Evolutionary conservation across 495 filamentous ascomycete genomes (phyloP).

Genomic region (Aspergillus bertholletiae): DNA sequence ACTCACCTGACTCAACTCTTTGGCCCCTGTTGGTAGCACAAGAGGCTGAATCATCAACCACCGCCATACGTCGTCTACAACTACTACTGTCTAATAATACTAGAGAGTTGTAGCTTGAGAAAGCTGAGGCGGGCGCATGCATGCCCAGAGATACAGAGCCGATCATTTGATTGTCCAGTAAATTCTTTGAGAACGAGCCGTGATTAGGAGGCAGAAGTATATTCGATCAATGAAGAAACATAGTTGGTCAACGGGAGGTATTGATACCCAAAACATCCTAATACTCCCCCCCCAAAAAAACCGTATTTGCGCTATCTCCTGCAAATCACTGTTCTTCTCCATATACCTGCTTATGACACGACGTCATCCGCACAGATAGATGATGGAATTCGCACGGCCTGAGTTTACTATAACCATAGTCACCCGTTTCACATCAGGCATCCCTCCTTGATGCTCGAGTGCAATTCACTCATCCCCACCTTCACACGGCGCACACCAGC

Average conservation of each 20-base stretch:
- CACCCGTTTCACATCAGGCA: conserved; percentile 71
- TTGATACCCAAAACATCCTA: not conserved
- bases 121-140: too few species aligned
- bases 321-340: not conserved
- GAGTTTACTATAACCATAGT: not conserved
- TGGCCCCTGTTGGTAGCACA: not conserved
- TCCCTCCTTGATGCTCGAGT: conserved; percentile 84
- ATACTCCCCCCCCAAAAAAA: not conserved
- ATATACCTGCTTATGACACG: not conserved
- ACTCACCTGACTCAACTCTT: not conserved
- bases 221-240: not conserved
- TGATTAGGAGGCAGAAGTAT: not conserved
- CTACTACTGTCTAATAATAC: too few species aligned
- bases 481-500: conserved; percentile 61
- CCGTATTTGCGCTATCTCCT: not conserved
- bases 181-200: not conserved
- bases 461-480: conserved; percentile 77
- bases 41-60: not conserved
- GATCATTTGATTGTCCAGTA: not conserved
- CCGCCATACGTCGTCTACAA: not conserved
- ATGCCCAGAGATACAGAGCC: not conserved
- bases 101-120: too few species aligned
- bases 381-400: not conserved
- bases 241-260: not conserved
- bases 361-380: not conserved